Conservation (phyloP, 345 rosid species). For the Kernera saxatilis region DNA sequence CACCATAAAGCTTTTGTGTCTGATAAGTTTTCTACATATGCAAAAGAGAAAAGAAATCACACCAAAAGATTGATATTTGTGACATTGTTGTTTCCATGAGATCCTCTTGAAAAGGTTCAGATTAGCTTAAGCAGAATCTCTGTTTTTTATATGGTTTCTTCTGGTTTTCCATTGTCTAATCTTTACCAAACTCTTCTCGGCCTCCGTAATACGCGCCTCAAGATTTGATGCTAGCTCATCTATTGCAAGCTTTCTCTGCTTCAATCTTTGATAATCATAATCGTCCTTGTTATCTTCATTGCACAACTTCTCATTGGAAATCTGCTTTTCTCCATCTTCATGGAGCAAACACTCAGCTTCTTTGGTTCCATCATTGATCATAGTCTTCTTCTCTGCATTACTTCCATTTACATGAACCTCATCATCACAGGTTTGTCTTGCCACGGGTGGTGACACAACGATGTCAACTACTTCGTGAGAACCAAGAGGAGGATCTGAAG, state of each 20-base stretch:
- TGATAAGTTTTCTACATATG: not conserved
- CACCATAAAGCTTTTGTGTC: not conserved
- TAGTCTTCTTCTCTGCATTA: not conserved
- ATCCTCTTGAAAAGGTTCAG: too few relatives aligned
- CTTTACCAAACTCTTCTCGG: not conserved
- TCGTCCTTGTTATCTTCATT: too few relatives aligned
- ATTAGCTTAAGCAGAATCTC: not conserved
- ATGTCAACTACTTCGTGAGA: not conserved
- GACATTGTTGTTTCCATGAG: not conserved
- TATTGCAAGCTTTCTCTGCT: not conserved
- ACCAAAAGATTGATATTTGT: not conserved
- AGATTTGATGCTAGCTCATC: not conserved
- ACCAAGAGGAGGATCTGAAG: not conserved
- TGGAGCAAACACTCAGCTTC: not conserved
- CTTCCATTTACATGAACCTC: not conserved
- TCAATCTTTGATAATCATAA: not conserved
- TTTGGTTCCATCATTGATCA: not conserved
- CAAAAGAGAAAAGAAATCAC: not conserved
- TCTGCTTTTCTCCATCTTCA: not conserved
- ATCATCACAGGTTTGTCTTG: not conserved
- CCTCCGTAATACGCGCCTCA: not conserved
- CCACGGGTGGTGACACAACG: not conserved
- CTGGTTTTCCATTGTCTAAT: not conserved
- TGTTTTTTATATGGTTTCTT: not conserved
- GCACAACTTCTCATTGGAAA: not conserved